A percentile compares a stretch with the other conserved stretches of the same genome.
Evolutionary conservation across 169 alveolate species (phyloP).

Genomic region (Babesia ovis): DNA sequence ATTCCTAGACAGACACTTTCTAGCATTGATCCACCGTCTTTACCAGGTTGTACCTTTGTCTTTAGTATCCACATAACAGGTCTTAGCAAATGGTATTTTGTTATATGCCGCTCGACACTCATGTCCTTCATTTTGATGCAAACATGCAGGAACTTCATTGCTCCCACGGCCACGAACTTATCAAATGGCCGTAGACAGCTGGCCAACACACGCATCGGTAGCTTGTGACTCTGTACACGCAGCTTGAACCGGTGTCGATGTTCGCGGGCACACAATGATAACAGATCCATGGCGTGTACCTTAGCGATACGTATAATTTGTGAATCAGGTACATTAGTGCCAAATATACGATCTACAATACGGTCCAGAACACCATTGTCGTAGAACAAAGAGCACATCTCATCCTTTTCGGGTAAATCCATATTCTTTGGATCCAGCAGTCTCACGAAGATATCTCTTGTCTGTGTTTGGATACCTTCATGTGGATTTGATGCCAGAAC

Average conservation of each 20-base stretch:
- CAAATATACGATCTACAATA: constrained; percentile 55
- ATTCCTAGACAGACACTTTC: constrained; percentile 64
- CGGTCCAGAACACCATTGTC: constrained; percentile 76
- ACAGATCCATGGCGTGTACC: constrained; percentile 70
- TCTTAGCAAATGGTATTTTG: constrained; percentile 45
- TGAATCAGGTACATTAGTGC: constrained; percentile 12
- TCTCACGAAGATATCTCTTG: constrained; percentile 52
- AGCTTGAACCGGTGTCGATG: constrained; percentile 77
- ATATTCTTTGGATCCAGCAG: constrained; percentile 76
- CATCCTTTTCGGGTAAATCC: constrained; percentile 81
- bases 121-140: constrained; percentile 72
- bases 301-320: constrained; percentile 50
- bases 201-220: constrained; percentile 66
- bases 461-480: constrained; percentile 62
- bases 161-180: constrained; percentile 73
- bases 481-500: constrained; percentile 27
- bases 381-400: constrained; percentile 73
- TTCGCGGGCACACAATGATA: constrained; percentile 74
- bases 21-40: constrained; percentile 47
- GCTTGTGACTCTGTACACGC: constrained; percentile 73
- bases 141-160: constrained; percentile 70
- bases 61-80: constrained; percentile 65
- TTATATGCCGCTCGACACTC: constrained; percentile 64
- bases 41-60: constrained; percentile 32
- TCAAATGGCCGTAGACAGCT: constrained; percentile 70